phyloP scores from a whole-genome alignment of 345 rosid species.

The Populus nigra region DNA sequence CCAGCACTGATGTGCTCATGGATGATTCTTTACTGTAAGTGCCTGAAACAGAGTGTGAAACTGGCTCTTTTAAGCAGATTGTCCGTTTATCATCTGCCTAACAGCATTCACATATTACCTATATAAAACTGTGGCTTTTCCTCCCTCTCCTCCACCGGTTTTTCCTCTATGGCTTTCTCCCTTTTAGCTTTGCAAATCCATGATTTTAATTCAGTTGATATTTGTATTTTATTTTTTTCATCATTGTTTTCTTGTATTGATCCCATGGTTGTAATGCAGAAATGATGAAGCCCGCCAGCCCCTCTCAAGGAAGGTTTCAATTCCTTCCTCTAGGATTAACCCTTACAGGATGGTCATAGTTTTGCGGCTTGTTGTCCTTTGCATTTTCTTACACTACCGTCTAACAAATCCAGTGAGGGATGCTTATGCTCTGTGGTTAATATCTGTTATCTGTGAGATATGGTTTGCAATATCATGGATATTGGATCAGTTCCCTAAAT shows the following conservation, averaged over 20 bases:
- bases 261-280: conserved; percentile 13
- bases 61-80: background rate
- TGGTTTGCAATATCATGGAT: conserved; percentile 45
- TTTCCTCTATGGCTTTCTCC: background rate
- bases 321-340: conserved; percentile 36
- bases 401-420: conserved; percentile 31
- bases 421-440: conserved; percentile 33
- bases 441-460: conserved; percentile 37
- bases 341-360: conserved; percentile 38
- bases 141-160: background rate
- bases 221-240: background rate
- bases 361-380: conserved; percentile 33
- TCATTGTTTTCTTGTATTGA: background rate
- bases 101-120: background rate
- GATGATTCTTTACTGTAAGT: conserved; percentile 38
- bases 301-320: conserved; percentile 31
- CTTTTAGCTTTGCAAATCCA: background rate
- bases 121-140: background rate
- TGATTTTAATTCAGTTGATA: background rate
- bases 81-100: background rate
- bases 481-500: conserved; percentile 42
- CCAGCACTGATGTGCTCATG: conserved; percentile 32
- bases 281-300: conserved; percentile 41
- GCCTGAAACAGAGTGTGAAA: background rate
- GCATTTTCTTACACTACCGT: conserved; percentile 38